These are phyloP conservation scores for Limnanthes douglasii DNA, from an alignment of 345 rosid genomes.

Conservation along the genomic window DNA sequence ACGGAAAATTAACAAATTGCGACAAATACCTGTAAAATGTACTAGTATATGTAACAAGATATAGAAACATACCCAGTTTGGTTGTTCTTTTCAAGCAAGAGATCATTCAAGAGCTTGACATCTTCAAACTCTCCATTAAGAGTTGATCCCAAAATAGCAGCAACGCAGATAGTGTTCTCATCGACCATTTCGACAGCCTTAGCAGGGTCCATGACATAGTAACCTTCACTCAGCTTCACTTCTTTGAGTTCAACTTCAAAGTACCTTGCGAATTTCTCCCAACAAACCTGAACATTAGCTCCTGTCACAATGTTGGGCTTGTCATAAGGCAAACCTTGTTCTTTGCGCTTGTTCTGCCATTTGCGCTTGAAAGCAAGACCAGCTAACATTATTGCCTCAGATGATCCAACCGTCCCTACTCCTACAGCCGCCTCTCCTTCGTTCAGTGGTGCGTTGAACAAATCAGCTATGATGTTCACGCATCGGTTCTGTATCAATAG, in stretches of 20 bases:
- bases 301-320: slow-evolving; percentile 74
- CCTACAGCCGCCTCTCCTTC: slow-evolving; percentile 54
- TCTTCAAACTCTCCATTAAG: slow-evolving; percentile 70
- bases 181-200: slow-evolving; percentile 68
- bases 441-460: slow-evolving; percentile 54
- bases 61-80: too few species aligned
- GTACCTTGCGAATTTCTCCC: slow-evolving; percentile 84
- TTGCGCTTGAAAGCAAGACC: slow-evolving; percentile 66
- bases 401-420: slow-evolving; percentile 64
- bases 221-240: slow-evolving; percentile 54
- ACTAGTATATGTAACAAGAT: too few species aligned
- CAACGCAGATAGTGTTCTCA: slow-evolving; percentile 74
- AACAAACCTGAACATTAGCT: slow-evolving; percentile 74
- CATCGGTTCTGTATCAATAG: slow-evolving; percentile 47
- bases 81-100: slow-evolving; percentile 32
- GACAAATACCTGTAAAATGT: too few species aligned
- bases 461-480: slow-evolving; percentile 65
- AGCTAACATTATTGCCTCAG: slow-evolving; percentile 75
- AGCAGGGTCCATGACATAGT: slow-evolving; percentile 49
- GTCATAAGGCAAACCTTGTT: slow-evolving; percentile 33
- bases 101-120: slow-evolving; percentile 46
- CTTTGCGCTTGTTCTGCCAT: slow-evolving; percentile 51
- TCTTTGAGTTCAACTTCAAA: slow-evolving; percentile 76
- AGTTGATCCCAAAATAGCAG: slow-evolving; percentile 72
- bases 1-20: too few species aligned